Evolutionary conservation across 2,329 filamentous ascomycete genomes (phyloP).

Genomic region (Tolypocladium sp.): DNA sequence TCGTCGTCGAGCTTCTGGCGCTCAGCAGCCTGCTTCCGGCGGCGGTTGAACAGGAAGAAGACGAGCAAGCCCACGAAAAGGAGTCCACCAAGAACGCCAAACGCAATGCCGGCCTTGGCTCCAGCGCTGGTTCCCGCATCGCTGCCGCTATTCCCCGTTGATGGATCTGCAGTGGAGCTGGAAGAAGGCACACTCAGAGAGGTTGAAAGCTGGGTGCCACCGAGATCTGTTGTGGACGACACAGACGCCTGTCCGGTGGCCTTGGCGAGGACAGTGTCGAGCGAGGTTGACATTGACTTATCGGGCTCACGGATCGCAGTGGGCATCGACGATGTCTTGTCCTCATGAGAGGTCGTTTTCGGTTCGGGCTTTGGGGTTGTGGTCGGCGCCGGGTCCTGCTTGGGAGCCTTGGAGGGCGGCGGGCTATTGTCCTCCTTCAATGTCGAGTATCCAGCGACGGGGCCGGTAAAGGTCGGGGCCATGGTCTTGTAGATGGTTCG

Average conservation of each 20-base stretch:
- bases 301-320: conserved; percentile 3
- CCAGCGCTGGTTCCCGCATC: conserved; percentile 21
- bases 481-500: conserved; percentile 32
- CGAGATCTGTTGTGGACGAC: conserved; percentile 4
- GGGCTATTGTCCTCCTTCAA: conserved; percentile 10
- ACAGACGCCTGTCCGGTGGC: conserved; percentile 14
- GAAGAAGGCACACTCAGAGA: conserved; percentile 11
- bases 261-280: conserved; percentile 20
- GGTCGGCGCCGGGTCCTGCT: conserved; percentile 1
- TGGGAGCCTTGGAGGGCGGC: conserved; percentile 6
- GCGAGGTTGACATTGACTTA: conserved; percentile 10
- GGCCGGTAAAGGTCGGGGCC: conserved; percentile 29
- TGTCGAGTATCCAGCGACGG: conserved; percentile 32
- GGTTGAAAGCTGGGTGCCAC: conserved; percentile 7
- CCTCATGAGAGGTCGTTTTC: conserved; percentile 7
- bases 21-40: conserved; percentile 55
- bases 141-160: neutral
- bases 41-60: conserved; percentile 61
- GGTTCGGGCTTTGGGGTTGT: conserved; percentile 3
- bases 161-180: conserved; percentile 8
- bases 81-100: conserved; percentile 67
- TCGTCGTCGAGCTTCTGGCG: conserved; percentile 41
- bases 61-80: conserved; percentile 57
- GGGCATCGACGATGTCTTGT: conserved; percentile 4
- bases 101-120: conserved; percentile 71